Evolutionary conservation across 495 filamentous ascomycete genomes (phyloP).

Genomic region (Penicillium mononematosum): DNA sequence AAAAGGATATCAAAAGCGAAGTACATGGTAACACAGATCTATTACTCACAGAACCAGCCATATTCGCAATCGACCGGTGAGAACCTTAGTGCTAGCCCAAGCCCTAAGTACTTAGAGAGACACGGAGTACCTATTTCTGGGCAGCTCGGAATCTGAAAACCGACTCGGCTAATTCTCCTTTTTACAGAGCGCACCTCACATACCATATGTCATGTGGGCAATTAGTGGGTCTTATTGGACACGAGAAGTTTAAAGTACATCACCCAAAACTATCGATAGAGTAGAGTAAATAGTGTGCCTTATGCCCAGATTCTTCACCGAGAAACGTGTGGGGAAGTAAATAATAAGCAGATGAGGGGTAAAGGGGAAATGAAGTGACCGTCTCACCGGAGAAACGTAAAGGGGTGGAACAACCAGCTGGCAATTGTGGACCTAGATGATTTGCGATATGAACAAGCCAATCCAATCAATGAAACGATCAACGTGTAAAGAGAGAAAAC

Average conservation of each 20-base stretch:
- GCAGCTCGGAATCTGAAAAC: neutral
- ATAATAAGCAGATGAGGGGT: slow-evolving; percentile 14
- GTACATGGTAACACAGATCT: slow-evolving; percentile 5
- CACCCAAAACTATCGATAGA: slow-evolving; percentile 10
- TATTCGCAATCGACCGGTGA: slow-evolving; percentile 3
- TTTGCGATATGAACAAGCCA: neutral
- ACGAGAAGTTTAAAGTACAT: slow-evolving; percentile 1
- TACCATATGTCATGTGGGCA: slow-evolving; percentile 10
- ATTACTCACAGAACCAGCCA: neutral
- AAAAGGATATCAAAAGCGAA: neutral
- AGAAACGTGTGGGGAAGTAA: slow-evolving; percentile 18
- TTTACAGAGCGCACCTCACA: neutral
- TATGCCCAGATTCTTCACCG: slow-evolving; percentile 26
- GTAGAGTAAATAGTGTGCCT: slow-evolving; percentile 13
- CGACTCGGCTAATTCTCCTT: slow-evolving; percentile 3
- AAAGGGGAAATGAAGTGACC: slow-evolving; percentile 9
- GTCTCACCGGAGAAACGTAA: slow-evolving; percentile 1
- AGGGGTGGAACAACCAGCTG: neutral
- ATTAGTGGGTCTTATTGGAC: slow-evolving; percentile 10
- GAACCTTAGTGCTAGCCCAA: slow-evolving; percentile 12
- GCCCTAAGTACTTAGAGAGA: neutral
- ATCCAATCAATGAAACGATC: neutral
- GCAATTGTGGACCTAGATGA: neutral
- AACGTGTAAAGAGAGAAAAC: slow-evolving; percentile 3
- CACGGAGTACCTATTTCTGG: neutral